phyloP scores from a whole-genome alignment of 1,284 basidiomycete species.

The Neolentinus lepideus region DNA sequence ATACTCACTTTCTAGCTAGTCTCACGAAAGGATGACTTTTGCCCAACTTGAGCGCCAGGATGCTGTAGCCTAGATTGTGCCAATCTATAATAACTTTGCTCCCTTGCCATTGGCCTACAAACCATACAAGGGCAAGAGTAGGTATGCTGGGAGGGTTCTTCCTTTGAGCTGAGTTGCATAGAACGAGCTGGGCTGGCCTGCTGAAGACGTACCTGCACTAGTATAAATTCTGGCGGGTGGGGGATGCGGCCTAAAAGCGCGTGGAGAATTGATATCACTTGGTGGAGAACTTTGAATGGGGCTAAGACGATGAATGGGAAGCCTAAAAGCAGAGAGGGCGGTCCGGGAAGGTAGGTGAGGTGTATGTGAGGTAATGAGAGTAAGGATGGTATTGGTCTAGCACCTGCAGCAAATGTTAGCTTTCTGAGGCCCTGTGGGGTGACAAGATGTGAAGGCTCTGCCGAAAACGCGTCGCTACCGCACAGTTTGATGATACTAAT shows the following conservation, averaged over 20 bases:
- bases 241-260: conserved; percentile 57
- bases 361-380: conserved; percentile 56
- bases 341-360: conserved; percentile 61
- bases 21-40: conserved; percentile 60
- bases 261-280: conserved; percentile 57
- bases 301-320: conserved; percentile 76
- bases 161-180: neutral
- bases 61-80: conserved; percentile 97
- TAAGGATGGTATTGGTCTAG: conserved; percentile 65
- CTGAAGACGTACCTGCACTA: conserved; percentile 72
- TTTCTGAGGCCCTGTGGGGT: no score
- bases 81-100: conserved; percentile 95
- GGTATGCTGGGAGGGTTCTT: conserved; percentile 98
- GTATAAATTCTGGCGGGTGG: conserved; percentile 74
- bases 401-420: conserved; percentile 38
- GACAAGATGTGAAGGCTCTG: no score
- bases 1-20: conserved; percentile 59
- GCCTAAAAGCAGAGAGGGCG: conserved; percentile 44
- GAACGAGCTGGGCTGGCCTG: neutral
- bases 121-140: conserved; percentile 80
- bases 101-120: conserved; percentile 60
- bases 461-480: no score
- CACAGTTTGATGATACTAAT: no score
- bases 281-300: conserved; percentile 75
- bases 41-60: conserved; percentile 81